Percentiles rank a stretch among this genome's conserved stretches.
phyloP scores from a whole-genome alignment of 805 yeast genomes.

The Saccharomyces eubayanus region DNA sequence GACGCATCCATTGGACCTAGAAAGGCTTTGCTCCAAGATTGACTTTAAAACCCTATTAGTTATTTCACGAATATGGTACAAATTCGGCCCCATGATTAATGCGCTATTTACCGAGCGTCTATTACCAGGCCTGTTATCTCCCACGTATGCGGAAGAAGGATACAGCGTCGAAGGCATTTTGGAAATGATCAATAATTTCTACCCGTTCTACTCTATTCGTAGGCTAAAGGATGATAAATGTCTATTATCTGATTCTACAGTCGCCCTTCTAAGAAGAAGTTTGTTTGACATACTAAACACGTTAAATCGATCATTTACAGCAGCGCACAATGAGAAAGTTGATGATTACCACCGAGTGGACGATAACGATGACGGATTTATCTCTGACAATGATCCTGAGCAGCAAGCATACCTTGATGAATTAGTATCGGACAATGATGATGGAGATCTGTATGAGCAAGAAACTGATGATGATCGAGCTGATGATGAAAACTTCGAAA shows the following conservation, averaged over 20 bases:
- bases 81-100: constrained; percentile 3
- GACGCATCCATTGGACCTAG: neutral
- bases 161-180: neutral
- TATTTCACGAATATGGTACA: constrained; percentile 14
- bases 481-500: neutral
- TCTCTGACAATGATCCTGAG: neutral
- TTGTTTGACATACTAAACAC: neutral
- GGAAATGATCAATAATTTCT: neutral
- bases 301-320: neutral
- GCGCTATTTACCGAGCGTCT: neutral
- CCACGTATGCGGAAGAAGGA: neutral
- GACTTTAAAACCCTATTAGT: neutral
- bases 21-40: neutral
- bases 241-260: neutral
- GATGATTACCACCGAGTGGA: too few relatives aligned
- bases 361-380: neutral
- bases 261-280: neutral
- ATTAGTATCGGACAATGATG: neutral
- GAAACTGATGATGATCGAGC: neutral
- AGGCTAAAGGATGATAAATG: neutral
- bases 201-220: neutral
- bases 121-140: neutral
- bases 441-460: constrained; percentile 1
- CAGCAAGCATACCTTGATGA: neutral
- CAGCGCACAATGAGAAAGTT: neutral